Evolutionary conservation across 805 yeast genomes (phyloP).

Genomic region (Tetrapisispora nanseiensis): DNA sequence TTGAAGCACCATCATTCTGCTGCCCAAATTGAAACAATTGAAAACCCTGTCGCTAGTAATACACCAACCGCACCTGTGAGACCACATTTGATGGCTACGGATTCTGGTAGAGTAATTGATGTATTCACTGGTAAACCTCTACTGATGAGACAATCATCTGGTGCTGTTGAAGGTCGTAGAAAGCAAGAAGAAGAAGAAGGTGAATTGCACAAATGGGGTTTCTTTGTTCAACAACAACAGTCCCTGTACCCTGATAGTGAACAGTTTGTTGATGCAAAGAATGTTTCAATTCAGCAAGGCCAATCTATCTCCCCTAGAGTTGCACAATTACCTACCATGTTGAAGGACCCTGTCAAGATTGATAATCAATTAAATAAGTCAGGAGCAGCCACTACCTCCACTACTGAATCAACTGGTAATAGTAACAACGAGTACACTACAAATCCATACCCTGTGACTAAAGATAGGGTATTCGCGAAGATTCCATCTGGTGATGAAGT

Average conservation of each 20-base stretch:
- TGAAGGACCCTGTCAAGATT: too few relatives aligned
- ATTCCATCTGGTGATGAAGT: conserved; percentile 35
- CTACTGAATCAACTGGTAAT: background rate
- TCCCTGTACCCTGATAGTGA: conserved; percentile 26
- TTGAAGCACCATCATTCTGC: conserved; percentile 1
- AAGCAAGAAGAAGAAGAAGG: conserved; percentile 89
- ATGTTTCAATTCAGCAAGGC: background rate
- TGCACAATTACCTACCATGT: too few relatives aligned
- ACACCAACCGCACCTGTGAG: conserved; percentile 6
- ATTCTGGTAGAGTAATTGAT: conserved; percentile 51
- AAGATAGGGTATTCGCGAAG: conserved; percentile 4
- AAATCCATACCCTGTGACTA: conserved; percentile 2
- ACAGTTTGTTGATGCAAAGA: background rate
- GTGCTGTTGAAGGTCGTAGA: conserved; percentile 56
- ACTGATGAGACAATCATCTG: conserved; percentile 48
- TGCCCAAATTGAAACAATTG: background rate
- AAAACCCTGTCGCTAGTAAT: background rate
- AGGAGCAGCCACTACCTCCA: background rate
- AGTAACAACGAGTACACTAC: background rate
- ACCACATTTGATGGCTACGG: conserved; percentile 69
- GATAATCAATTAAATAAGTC: too few relatives aligned
- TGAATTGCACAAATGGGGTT: conserved; percentile 79
- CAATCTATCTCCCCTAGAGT: background rate
- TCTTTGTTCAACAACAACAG: conserved; percentile 57
- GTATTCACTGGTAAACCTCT: conserved; percentile 64